Base-by-base conservation (phyloP, 768 basidiomycete species). In the Lentinula aciculospora region DNA sequence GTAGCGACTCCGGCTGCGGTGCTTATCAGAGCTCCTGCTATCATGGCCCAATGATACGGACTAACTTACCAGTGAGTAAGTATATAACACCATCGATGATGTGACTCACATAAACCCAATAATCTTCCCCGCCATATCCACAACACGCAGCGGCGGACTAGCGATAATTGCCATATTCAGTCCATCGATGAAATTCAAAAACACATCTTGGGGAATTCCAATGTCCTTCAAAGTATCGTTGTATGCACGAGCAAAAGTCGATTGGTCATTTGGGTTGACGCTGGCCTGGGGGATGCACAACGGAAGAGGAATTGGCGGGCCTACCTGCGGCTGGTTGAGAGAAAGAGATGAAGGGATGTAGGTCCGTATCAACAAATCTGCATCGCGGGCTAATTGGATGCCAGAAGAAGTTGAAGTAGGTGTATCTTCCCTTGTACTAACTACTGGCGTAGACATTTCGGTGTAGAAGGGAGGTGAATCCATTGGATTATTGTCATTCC, bases 121-220 rank as follows among this genome's bases (percentile, higher is more conserved):
- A 2, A 57, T 60, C 56, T 60, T 53, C 0, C 65, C 67, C 4
- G 53, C 60, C 13, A 64, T 36, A 40, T 60, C 56, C 1, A 66
- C 64, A 8, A 66, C 63, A 25, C 66, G 60, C 15, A 68, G 63
- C 1, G 67, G 67, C 2, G 67, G 66, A 54, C 64, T 66, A 0
- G 64, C 66, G 4, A 62, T 62, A 59, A 68, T 66, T 3, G 67
- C 67, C 3, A 68, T 34, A 47, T 68, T 68, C 13, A 68, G 48
- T 1, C 65, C 67, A 46, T 65, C 66, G 7, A 64, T 56, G 36
- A 68, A 68, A 25, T 63, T 59, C 15, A 68, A 55, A 10, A 65
- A 59, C 4, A 65, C 56, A 10, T 62, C 59, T 31, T 63, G 64
- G 6, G 58, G 12, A 17, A 68, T 58, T 8, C 63, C 58, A 23